Evolutionary conservation across 768 basidiomycete species (phyloP), one percentile per base, ranked within the genome.

Genomic region (Lentinula detonsa): DNA sequence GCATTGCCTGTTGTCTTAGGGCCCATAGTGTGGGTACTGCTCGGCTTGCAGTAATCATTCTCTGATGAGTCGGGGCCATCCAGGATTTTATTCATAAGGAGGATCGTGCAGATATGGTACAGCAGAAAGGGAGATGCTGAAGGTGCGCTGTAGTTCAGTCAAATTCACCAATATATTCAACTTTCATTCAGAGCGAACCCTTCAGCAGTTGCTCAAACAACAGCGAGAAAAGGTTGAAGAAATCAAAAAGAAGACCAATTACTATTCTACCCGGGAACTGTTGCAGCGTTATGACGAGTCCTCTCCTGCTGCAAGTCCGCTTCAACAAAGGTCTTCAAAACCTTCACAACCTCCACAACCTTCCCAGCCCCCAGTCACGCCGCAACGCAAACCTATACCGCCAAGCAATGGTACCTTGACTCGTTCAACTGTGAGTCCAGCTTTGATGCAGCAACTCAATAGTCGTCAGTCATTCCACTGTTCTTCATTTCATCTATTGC

Each of bases 161-260:
- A 16, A 39, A 23, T 33, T 45, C 15, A 31, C 7, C n/a, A 45
- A 15, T 18, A 40, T 54, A 15, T 57, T 31, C 16, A 21, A 10
- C 16, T 3, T 40, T 31, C 46, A 45, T 57, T 28, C 69, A 97
- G 95, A 98, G 73, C 90, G 85, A 71, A 85, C 85, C 2, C 79
- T 98, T 16, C 87, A 88, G 60, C 72, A 73, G 1, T 76, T 95
- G 3, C 80, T 90, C 69, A 88, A 87, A 68, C 78, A 88, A 67
- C 93, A 95, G 64, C 87, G 91, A 18, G 79, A 81, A 23, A 94
- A 91, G 69, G 83, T 99, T 40, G 94, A 96, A 64, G 95, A 97
- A 66, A 92, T 98, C 65, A 99, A 99, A 81, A 93, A 94, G 77
- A 94, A 91, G 71, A 98, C 95, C 1, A 96, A 98, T 66, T 99